A percentile compares a stretch with the other conserved stretches of the same genome.
Conservation (phyloP, 495 filamentous ascomycete species). For the Copromyces sp. region DNA sequence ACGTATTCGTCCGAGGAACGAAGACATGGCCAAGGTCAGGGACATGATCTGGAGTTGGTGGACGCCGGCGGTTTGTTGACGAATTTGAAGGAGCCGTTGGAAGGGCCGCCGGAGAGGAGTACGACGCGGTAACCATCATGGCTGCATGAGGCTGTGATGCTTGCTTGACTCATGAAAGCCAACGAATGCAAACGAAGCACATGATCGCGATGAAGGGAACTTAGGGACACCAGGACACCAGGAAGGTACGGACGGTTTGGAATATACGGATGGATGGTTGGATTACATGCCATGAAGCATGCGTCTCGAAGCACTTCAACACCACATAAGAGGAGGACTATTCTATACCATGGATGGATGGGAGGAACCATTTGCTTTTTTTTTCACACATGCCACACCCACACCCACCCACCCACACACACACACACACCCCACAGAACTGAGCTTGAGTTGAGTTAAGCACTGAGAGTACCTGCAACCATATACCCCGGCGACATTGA, state of each 20-base stretch:
- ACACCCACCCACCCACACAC: too few relatives aligned
- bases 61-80: conserved; percentile 46
- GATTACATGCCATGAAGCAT: too few relatives aligned
- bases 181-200: not conserved
- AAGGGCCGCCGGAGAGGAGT: not conserved
- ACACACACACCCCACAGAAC: too few relatives aligned
- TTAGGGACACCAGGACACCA: not conserved
- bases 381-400: not conserved
- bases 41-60: conserved; percentile 32
- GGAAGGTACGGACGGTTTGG: not conserved
- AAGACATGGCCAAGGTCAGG: not conserved
- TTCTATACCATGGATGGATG: not conserved
- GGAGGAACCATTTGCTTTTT: not conserved
- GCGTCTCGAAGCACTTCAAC: too few relatives aligned
- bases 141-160: too few relatives aligned
- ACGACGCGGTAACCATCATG: not conserved
- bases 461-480: not conserved
- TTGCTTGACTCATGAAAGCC: not conserved
- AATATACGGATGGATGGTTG: not conserved
- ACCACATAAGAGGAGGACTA: not conserved
- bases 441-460: too few relatives aligned
- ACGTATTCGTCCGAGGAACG: not conserved
- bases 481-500: not conserved
- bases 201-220: not conserved
- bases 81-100: not conserved